Evolutionary conservation across 2,329 filamentous ascomycete genomes (phyloP).

Genomic region (Zopfia rhizophila): DNA sequence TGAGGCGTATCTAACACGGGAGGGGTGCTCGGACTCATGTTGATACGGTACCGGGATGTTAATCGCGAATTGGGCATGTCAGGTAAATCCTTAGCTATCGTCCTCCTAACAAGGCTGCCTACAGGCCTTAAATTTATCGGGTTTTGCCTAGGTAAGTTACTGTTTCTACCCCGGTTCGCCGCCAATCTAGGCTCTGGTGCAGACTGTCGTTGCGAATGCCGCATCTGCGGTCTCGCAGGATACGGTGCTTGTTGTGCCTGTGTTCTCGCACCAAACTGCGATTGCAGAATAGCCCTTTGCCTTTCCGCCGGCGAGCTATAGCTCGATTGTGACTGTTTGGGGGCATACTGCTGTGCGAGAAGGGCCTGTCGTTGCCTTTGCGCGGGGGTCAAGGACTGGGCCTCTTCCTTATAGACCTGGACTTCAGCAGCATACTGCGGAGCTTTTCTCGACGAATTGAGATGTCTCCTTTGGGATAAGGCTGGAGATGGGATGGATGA

Average conservation of each 20-base stretch:
- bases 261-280: slow-evolving; percentile 15
- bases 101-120: no score
- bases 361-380: slow-evolving; percentile 40
- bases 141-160: no score
- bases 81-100: no score
- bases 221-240: slow-evolving; percentile 15
- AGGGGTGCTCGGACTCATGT: slow-evolving; percentile 40
- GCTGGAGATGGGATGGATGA: slow-evolving; percentile 17
- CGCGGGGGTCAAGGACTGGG: slow-evolving; percentile 37
- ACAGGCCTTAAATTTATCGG: no score
- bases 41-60: slow-evolving; percentile 35
- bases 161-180: slow-evolving; percentile 25
- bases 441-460: slow-evolving; percentile 46
- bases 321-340: slow-evolving; percentile 24
- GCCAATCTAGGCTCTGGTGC: slow-evolving; percentile 25
- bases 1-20: slow-evolving; percentile 32
- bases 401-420: slow-evolving; percentile 36
- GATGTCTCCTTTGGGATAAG: slow-evolving; percentile 39
- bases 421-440: slow-evolving; percentile 41
- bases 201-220: slow-evolving; percentile 23
- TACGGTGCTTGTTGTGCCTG: slow-evolving; percentile 22
- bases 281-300: slow-evolving; percentile 21
- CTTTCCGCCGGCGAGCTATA: slow-evolving; percentile 31
- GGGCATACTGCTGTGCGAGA: slow-evolving; percentile 28
- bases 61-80: background rate